Conservation (phyloP, 1,284 basidiomycete genomes). For the Rhodotorula glutinis region DNA sequence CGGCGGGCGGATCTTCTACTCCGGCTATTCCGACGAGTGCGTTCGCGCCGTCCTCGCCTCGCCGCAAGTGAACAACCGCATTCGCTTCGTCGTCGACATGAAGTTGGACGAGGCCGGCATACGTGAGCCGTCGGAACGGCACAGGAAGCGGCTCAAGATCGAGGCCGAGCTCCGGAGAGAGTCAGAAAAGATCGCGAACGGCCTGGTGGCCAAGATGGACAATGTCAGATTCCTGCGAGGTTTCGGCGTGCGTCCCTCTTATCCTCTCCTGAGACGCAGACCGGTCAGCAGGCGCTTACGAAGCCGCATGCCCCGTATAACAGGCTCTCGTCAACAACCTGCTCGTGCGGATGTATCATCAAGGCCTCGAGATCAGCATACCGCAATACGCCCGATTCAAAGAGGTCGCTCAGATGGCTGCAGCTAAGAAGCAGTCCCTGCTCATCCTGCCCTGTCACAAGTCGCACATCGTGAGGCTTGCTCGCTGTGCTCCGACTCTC, state of each 20-base stretch:
- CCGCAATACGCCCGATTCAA: conserved; percentile 35
- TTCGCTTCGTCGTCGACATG: conserved; percentile 7
- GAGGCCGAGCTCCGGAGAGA: conserved; percentile 19
- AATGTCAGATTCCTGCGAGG: conserved; percentile 28
- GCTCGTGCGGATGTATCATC: conserved; percentile 47
- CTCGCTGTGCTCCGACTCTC: no score
- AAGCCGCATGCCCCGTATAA: conserved; percentile 25
- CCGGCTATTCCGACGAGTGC: conserved; percentile 30
- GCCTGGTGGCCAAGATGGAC: conserved; percentile 38
- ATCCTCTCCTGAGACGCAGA: background rate
- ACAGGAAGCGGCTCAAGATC: conserved; percentile 14
- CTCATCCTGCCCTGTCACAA: conserved; percentile 50
- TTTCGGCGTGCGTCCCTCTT: conserved; percentile 22
- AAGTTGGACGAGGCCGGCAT: conserved; percentile 7
- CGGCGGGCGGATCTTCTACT: conserved; percentile 32
- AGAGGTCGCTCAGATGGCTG: conserved; percentile 45
- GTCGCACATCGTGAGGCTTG: conserved; percentile 46
- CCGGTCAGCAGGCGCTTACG: background rate
- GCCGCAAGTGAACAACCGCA: conserved; percentile 19
- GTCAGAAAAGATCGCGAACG: conserved; percentile 19
- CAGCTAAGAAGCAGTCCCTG: conserved; percentile 46
- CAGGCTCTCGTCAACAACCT: conserved; percentile 47
- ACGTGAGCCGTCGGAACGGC: background rate
- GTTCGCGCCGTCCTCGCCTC: conserved; percentile 19
- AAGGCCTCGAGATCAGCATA: conserved; percentile 39